Conservation (phyloP, 1,284 basidiomycete species). For the Malassezia restricta region DNA sequence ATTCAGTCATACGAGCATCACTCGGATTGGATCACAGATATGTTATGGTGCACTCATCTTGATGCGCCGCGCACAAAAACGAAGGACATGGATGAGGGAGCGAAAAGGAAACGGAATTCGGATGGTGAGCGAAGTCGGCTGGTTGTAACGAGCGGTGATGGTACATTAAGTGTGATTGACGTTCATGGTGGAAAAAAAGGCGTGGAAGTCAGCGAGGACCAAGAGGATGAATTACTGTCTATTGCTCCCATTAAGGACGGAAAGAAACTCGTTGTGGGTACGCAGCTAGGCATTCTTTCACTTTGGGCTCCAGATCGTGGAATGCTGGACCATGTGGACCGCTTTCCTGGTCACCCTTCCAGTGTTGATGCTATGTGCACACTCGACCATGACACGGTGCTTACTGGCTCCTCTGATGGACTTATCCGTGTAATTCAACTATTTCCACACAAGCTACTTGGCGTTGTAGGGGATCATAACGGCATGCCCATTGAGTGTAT, state of each 20-base stretch:
- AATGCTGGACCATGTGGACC: slow-evolving; percentile 83
- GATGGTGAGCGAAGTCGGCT: slow-evolving; percentile 19
- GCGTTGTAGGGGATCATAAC: slow-evolving; percentile 78
- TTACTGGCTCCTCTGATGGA: slow-evolving; percentile 87
- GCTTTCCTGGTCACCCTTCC: slow-evolving; percentile 69
- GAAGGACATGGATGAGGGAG: slow-evolving; percentile 9
- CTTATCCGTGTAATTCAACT: slow-evolving; percentile 77
- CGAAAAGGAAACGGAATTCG: slow-evolving; percentile 17
- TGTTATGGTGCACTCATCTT: slow-evolving; percentile 55
- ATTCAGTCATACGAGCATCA: slow-evolving; percentile 69
- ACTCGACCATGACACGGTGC: slow-evolving; percentile 57
- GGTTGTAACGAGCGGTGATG: slow-evolving; percentile 61
- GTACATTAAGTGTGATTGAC: slow-evolving; percentile 78
- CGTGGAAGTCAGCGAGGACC: slow-evolving; percentile 72
- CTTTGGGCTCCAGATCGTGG: slow-evolving; percentile 77
- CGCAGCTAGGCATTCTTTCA: slow-evolving; percentile 77
- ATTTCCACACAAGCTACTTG: slow-evolving; percentile 75
- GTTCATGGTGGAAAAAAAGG: slow-evolving; percentile 48
- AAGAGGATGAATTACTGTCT: slow-evolving; percentile 84
- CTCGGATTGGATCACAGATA: slow-evolving; percentile 88
- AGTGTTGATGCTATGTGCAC: slow-evolving; percentile 56
- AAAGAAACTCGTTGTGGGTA: slow-evolving; percentile 73
- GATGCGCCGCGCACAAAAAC: slow-evolving; percentile 16
- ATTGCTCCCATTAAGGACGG: slow-evolving; percentile 68
- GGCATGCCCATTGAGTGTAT: slow-evolving; percentile 74